These are phyloP conservation scores for Musa balbisiana DNA, from an alignment of 202 grass and related monocot genomes.

Conservation along the genomic window DNA sequence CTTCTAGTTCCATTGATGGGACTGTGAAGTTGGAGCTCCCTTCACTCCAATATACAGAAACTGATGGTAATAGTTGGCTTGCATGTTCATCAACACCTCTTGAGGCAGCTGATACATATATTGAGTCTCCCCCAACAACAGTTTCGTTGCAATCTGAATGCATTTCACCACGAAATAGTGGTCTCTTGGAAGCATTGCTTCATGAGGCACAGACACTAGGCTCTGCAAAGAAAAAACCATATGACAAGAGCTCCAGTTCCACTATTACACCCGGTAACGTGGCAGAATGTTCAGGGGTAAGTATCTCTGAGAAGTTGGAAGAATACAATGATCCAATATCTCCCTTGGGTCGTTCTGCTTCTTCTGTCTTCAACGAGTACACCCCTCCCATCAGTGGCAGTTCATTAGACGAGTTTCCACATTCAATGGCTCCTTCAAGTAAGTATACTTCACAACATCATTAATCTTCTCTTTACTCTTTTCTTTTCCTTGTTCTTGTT, in stretches of 20 bases:
- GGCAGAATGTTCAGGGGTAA: neutral
- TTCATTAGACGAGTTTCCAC: neutral
- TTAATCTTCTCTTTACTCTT: neutral
- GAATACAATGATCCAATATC: constrained; percentile 7
- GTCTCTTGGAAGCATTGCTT: constrained; percentile 77
- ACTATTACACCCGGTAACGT: constrained; percentile 1
- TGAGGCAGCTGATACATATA: neutral
- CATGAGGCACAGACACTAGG: constrained; percentile 51
- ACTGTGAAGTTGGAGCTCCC: constrained; percentile 29
- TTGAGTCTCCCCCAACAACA: constrained; percentile 3
- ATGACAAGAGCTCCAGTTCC: constrained; percentile 57
- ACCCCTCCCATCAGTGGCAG: constrained; percentile 6
- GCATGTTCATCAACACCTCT: constrained; percentile 3
- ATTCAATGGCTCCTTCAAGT: neutral
- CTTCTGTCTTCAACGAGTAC: constrained; percentile 2
- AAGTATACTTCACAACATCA: neutral
- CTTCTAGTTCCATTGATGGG: constrained; percentile 23
- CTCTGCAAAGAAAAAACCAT: constrained; percentile 38
- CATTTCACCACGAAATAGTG: neutral
- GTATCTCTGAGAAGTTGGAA: constrained; percentile 1
- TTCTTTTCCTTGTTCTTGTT: neutral
- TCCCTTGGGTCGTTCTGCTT: constrained; percentile 1
- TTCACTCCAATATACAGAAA: constrained; percentile 28
- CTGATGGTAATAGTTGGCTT: constrained; percentile 11
- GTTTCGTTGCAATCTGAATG: constrained; percentile 6